Conservation (phyloP, 2,329 filamentous ascomycete genomes). For the Hypoxylon sp. region DNA sequence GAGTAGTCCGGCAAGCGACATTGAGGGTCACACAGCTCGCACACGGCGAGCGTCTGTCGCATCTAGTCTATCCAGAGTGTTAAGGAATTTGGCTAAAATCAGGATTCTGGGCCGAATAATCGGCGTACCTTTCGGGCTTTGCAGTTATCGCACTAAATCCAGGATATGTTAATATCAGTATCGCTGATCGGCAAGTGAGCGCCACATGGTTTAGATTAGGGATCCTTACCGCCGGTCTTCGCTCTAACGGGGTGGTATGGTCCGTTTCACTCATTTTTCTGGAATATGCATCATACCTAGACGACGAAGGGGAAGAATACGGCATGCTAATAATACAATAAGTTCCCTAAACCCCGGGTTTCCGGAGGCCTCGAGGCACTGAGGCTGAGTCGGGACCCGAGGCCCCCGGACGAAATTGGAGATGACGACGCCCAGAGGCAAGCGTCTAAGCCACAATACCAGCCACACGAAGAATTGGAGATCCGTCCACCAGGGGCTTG, state of each 20-base stretch:
- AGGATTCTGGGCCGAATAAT: neutral
- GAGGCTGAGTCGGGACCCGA: conserved; percentile 35
- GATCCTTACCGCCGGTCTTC: conserved; percentile 46
- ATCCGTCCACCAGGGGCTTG: neutral
- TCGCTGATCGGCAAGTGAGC: neutral
- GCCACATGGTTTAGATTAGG: neutral
- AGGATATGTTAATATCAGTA: conserved; percentile 14
- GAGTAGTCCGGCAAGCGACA: conserved; percentile 46
- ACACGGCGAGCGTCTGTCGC: conserved; percentile 48
- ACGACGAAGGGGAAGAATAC: neutral
- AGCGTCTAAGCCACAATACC: conserved; percentile 10
- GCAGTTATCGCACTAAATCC: conserved; percentile 47
- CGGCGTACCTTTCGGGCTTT: conserved; percentile 47
- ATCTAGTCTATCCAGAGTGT: conserved; percentile 46
- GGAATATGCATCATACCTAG: conserved; percentile 4
- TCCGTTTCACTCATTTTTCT: conserved; percentile 43
- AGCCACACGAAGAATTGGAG: neutral
- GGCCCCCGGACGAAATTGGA: conserved; percentile 32
- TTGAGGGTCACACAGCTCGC: conserved; percentile 50
- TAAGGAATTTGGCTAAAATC: neutral
- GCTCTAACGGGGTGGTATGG: conserved; percentile 38
- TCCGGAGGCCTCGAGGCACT: neutral
- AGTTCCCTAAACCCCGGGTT: conserved; percentile 7
- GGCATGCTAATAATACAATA: conserved; percentile 6
- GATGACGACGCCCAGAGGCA: conserved; percentile 1